Evolutionary conservation across 2,329 filamentous ascomycete species (phyloP).

Genomic region (Coniochaeta sp.): DNA sequence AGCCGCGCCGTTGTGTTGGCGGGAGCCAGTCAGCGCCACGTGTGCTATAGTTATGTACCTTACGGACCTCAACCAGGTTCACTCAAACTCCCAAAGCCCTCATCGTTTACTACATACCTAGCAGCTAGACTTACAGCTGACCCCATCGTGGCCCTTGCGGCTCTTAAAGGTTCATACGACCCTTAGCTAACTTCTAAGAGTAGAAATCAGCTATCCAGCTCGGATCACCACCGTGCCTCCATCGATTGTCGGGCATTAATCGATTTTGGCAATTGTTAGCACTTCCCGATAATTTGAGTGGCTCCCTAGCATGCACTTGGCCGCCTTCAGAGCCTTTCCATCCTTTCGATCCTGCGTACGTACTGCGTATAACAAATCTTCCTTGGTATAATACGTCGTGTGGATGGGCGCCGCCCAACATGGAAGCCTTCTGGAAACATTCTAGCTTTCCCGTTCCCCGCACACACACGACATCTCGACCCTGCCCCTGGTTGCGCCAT

Average conservation of each 20-base stretch:
- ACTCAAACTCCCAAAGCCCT: no score
- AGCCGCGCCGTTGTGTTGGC: background rate
- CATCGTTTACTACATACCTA: no score
- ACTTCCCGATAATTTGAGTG: background rate
- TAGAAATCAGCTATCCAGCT: no score
- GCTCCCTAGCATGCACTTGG: background rate
- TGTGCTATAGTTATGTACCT: no score
- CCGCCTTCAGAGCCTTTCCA: background rate
- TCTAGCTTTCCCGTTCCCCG: background rate
- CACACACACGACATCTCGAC: background rate
- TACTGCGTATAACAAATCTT: no score
- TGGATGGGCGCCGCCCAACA: background rate
- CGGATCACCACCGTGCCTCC: background rate
- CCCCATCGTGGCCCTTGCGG: no score
- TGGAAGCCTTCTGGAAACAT: background rate
- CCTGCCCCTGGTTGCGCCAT: background rate
- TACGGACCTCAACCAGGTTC: no score
- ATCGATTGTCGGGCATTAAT: background rate
- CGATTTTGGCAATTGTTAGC: background rate
- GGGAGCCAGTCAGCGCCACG: background rate
- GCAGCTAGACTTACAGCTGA: no score
- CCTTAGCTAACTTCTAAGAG: no score
- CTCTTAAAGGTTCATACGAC: background rate
- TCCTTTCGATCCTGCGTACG: no score
- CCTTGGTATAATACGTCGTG: no score